Base-by-base conservation (phyloP, 2,329 filamentous ascomycete species). In the Diaporthe helianthi region DNA sequence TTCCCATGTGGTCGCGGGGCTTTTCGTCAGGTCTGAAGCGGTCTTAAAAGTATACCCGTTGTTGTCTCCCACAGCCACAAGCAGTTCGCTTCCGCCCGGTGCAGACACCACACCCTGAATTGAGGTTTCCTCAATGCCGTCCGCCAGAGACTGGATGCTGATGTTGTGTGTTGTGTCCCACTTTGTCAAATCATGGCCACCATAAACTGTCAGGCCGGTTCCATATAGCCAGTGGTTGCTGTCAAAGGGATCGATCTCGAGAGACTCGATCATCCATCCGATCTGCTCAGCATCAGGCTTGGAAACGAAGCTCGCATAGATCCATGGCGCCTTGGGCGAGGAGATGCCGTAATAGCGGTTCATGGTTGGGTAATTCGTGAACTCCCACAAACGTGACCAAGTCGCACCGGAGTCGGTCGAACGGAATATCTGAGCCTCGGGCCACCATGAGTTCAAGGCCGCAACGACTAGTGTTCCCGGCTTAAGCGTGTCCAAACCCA, bases 171-270 rank as follows among this genome's bases (percentile, higher is more conserved):
- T 75, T 0, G 81, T 80, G 67, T 87, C 86, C 86, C 86, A 88
- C 17, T 84, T 84, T 0, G 83, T 83, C n/a, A 88, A 76, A 69
- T 88, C 85, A 64, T 83, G 83, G 1, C 86, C 84, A n/a, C 77
- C 76, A 55, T 72, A 77, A 4, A 78, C 61, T 0, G 76, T 77
- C 24, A 79, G 76, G 17, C 87, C 87, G 0, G 87, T 89, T n/a
- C 84, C 86, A 69, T 89, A 89, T 0, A 89, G 77, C 85, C 86
- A 89, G 75, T 88, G 86, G 73, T 88, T 81, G 68, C 85, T 87
- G 73, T 89, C 86, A 31, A 83, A 81, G 0, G 87, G 87, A 73
- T 89, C 81, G 61, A 89, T 89, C 26, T 85, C 85, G 9, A 89
- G 76, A 0, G 83, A 78, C 73, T 89, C 87, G 10, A 89, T 85